These are phyloP conservation scores for Allium sativum DNA, from an alignment of 106 monocot genomes.

Conservation along the genomic window DNA sequence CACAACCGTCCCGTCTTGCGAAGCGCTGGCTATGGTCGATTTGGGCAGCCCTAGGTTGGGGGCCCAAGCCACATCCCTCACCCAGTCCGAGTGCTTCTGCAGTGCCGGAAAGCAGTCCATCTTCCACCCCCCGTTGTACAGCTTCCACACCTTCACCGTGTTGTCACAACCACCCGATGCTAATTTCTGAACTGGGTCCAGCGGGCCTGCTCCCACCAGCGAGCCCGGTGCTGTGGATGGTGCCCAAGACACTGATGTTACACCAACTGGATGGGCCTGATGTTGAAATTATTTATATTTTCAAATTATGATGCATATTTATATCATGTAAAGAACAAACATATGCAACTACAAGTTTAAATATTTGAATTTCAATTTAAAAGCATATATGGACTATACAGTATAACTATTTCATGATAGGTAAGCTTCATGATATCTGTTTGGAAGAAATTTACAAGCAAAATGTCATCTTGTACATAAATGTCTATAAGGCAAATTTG, in stretches of 20 bases:
- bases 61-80: slow-evolving; percentile 27
- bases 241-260: slow-evolving; percentile 23
- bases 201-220: slow-evolving; percentile 12
- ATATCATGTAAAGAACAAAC: too few species aligned
- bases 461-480: too few species aligned
- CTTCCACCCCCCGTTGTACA: slow-evolving; percentile 19
- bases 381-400: too few species aligned
- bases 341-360: too few species aligned
- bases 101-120: slow-evolving; percentile 29
- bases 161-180: slow-evolving; percentile 25
- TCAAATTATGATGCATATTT: too few species aligned
- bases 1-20: slow-evolving; percentile 23
- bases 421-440: too few species aligned
- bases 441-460: too few species aligned
- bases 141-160: slow-evolving; percentile 25
- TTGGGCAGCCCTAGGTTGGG: slow-evolving; percentile 25
- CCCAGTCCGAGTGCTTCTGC: slow-evolving; percentile 24
- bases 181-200: slow-evolving; percentile 16
- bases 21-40: slow-evolving; percentile 23
- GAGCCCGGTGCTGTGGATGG: slow-evolving; percentile 18
- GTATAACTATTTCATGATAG: too few species aligned
- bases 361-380: too few species aligned
- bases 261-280: slow-evolving; percentile 24
- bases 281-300: too few species aligned
- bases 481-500: too few species aligned